phyloP scores from a whole-genome alignment of 345 rosid species.

The Brassica incana region DNA sequence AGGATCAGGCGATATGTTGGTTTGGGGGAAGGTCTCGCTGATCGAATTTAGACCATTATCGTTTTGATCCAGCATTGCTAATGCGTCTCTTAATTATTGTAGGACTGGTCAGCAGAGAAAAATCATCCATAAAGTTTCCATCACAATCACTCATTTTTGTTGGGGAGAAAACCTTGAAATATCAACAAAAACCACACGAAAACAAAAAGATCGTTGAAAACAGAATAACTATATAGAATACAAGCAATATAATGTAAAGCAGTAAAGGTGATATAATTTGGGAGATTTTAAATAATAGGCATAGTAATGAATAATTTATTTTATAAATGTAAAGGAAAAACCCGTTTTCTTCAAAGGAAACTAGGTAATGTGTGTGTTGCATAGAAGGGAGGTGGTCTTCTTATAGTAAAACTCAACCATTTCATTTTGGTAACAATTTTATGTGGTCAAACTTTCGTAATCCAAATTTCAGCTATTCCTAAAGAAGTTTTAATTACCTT shows the following conservation, averaged over 20 bases:
- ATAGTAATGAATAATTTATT: neutral
- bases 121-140: too few species aligned
- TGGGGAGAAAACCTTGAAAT: neutral
- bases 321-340: neutral
- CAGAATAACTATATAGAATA: neutral
- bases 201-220: neutral
- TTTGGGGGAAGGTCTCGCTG: conserved; percentile 6
- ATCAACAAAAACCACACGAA: neutral
- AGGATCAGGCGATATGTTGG: neutral
- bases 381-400: neutral
- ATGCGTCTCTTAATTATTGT: too few species aligned
- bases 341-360: neutral
- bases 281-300: neutral
- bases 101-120: too few species aligned
- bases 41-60: conserved; percentile 6
- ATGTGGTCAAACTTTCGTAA: neutral
- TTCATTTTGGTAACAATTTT: neutral
- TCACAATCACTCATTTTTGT: neutral
- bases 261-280: neutral
- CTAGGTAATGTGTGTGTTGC: neutral
- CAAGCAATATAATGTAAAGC: neutral
- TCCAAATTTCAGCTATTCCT: neutral
- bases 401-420: neutral
- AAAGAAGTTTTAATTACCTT: neutral
- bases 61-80: neutral